Evolutionary conservation across 768 basidiomycete genomes (phyloP), one percentile per base, ranked within the genome.

Genomic region (Phanerodontia chrysosporium): DNA sequence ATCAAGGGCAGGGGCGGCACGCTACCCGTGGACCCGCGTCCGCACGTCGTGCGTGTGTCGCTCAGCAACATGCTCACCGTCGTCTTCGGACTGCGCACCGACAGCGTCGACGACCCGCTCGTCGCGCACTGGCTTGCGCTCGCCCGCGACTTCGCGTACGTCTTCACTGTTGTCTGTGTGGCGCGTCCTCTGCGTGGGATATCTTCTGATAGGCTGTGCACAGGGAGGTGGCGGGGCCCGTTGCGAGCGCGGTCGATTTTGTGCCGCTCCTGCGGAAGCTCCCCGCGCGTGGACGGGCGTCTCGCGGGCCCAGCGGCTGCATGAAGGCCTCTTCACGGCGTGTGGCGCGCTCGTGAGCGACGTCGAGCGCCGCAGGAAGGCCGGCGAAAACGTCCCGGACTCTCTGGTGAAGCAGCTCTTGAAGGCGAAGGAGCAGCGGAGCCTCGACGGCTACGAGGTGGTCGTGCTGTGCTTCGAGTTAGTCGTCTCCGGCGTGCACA

Each of bases 211-310:
- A n/a, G n/a, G n/a, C n/a, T 8, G 10, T 18, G 18, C 39, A 18
- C 35, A 75, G 74, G 72, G 74, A 76, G 64, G 69, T 69, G 52
- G 75, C 73, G 30, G 78, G 78, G 14, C 77, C 79, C 0, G 67
- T 75, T 25, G 77, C 78, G 1, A 80, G 80, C 58, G 42, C 75
- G 13, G 72, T 73, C 24, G 80, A 81, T 63, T 81, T 80, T 51
- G 52, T 80, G 0, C 70, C 73, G 7, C 52, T 73, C n/a, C 72
- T 80, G 24, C 79, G 79, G 39, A 63, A 63, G 25, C 51, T 80
- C 1, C 78, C 77, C 1, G 75, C n/a, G n/a, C 71, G 21, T 58
- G 58, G 22, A 74, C 75, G 70, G 70, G 64, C 2, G 44, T 56
- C 55, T 64, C 66, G 1, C 74, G 79, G 3, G 78, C 69, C 2